A percentile compares a stretch with the other conserved stretches of the same genome.
These are phyloP conservation scores for Hemileia vastatrix DNA, from an alignment of 1,284 basidiomycete genomes.

Conservation along the genomic window DNA sequence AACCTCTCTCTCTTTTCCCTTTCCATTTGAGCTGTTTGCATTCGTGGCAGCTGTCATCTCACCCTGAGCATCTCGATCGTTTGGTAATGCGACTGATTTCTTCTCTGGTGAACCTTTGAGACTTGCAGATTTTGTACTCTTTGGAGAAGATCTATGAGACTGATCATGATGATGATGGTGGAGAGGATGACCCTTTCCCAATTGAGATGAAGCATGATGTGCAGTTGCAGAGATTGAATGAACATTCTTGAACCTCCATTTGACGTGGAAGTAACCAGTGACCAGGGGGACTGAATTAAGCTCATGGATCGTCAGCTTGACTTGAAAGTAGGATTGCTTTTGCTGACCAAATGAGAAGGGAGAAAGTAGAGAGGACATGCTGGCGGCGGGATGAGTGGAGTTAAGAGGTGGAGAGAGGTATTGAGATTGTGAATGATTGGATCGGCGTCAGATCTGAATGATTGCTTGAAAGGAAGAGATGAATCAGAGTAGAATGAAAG, in stretches of 20 bases:
- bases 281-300: slow-evolving; percentile 66
- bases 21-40: background rate
- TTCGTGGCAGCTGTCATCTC: background rate
- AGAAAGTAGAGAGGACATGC: too few relatives aligned
- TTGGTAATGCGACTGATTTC: background rate
- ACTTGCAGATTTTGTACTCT: background rate
- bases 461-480: too few relatives aligned
- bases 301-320: slow-evolving; percentile 59
- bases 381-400: too few relatives aligned
- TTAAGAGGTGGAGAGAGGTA: too few relatives aligned
- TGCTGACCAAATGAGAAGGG: too few relatives aligned
- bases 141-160: background rate
- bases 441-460: too few relatives aligned
- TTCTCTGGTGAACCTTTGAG: background rate
- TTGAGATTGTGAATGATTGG: too few relatives aligned
- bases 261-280: slow-evolving; percentile 60
- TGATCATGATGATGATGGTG: background rate
- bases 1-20: background rate
- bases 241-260: slow-evolving; percentile 65
- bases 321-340: slow-evolving; percentile 57
- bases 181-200: slow-evolving; percentile 4
- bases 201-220: slow-evolving; percentile 6
- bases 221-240: slow-evolving; percentile 24
- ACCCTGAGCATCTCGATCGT: background rate
- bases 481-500: too few relatives aligned